Evolutionary conservation across 306 rosid species (phyloP), one percentile per base, ranked within the genome.

Genomic region (Sphenostylis stenocarpa): DNA sequence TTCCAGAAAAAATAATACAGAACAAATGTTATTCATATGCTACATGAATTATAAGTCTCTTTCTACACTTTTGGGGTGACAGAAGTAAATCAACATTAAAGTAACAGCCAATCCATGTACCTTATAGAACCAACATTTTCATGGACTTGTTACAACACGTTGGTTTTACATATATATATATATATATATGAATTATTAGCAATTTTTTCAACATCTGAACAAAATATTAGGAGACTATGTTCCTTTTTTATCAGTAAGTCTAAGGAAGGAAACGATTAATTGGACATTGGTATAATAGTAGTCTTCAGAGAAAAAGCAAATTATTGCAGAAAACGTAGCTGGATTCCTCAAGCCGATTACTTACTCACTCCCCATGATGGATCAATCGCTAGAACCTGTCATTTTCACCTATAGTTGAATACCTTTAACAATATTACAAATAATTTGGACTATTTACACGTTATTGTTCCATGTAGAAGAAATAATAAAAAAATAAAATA

Each of bases 321-420:
- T 33, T 8, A 11, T 3, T 10, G 13, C 11, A 17, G 64, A 13
- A 67, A 34, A 48, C 7, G 10, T 1, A 67, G 81, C 26, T 77
- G 75, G 58, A 67, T 34, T 67, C 57, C 68, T 39, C 31, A 67
- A 36, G 20, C 9, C 4, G 2, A 51, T 9, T n/a, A 21, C 52
- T 76, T 3, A 47, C 53, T 2, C 55, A 52, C 15, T 28, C 26
- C 13, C 73, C 66, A 76, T 65, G 7, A 44, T 23, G 3, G 49
- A 44, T 31, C 3, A 56, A 41, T 62, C 5, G 44, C 77, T 49
- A 63, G 20, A 72, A 39, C 67, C 82, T 43, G 74, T 72, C 79
- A 6, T 73, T 80, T 80, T 80, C 83, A 47, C 26, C 16, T 43
- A 20, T 19, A 6, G 17, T 70, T 58, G 49, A 31, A 48, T 45